phyloP scores from a whole-genome alignment of 2,329 filamentous ascomycete genomes.

The Cladorrhinum sp. region DNA sequence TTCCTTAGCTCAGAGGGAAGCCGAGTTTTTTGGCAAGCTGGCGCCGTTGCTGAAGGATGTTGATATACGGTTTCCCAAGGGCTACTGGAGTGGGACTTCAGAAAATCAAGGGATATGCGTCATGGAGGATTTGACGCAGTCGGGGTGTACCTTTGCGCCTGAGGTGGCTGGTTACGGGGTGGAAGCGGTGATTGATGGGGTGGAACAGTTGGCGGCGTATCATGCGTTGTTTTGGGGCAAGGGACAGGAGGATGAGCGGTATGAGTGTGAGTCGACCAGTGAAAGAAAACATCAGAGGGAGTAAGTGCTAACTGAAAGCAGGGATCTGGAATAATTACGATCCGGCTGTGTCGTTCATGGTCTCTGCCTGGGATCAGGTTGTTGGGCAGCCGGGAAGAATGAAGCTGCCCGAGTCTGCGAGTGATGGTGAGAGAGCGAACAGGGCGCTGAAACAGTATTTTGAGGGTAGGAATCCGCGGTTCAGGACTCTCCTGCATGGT shows the following conservation, averaged over 20 bases:
- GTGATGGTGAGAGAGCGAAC: constrained; percentile 33
- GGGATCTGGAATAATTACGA: constrained; percentile 39
- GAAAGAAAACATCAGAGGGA: background rate
- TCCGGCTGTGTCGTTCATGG: constrained; percentile 36
- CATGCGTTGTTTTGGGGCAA: constrained; percentile 41
- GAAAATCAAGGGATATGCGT: constrained; percentile 38
- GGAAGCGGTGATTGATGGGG: constrained; percentile 34
- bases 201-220: constrained; percentile 39
- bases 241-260: constrained; percentile 27
- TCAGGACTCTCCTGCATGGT: constrained; percentile 41
- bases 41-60: constrained; percentile 31
- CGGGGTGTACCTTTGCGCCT: constrained; percentile 36
- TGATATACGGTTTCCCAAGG: constrained; percentile 33
- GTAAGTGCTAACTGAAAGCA: constrained; percentile 3
- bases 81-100: constrained; percentile 37
- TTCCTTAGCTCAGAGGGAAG: constrained; percentile 34
- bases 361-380: constrained; percentile 30
- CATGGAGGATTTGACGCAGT: constrained; percentile 35
- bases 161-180: constrained; percentile 34
- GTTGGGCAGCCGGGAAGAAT: constrained; percentile 32
- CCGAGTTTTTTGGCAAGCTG: constrained; percentile 37
- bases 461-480: constrained; percentile 36
- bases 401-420: constrained; percentile 36
- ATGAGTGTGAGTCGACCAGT: constrained; percentile 18
- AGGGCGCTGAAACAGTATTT: constrained; percentile 38